Conservation (phyloP, 352 stramenopile genomes). For the Pythium plurisporium region DNA sequence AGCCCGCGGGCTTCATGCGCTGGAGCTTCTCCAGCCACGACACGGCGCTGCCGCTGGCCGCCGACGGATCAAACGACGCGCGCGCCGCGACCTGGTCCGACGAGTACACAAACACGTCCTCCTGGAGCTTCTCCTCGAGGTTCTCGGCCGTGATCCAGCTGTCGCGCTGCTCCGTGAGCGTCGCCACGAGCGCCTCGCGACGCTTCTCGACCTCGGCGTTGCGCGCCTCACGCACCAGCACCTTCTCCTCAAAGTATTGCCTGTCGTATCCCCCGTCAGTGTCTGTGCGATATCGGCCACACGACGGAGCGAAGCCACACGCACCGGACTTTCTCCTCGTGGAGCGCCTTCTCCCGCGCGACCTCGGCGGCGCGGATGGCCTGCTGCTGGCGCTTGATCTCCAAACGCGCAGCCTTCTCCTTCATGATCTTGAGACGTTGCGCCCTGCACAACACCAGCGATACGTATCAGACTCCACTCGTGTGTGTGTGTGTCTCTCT, state of each 20-base stretch:
- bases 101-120: conserved; percentile 85
- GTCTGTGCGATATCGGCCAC: too few species aligned
- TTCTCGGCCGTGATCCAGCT: conserved; percentile 75
- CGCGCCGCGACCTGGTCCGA: conserved; percentile 62
- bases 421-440: conserved; percentile 84
- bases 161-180: conserved; percentile 53
- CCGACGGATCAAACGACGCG: conserved; percentile 64
- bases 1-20: conserved; percentile 75
- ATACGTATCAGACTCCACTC: too few species aligned
- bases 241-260: conserved; percentile 78
- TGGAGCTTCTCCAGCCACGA: conserved; percentile 87
- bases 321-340: conserved; percentile 73
- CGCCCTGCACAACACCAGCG: conserved; percentile 27
- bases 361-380: conserved; percentile 78
- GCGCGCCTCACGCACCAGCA: conserved; percentile 58
- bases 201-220: conserved; percentile 58
- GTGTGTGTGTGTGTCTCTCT: too few species aligned
- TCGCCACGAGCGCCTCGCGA: conserved; percentile 59
- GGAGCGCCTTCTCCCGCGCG: conserved; percentile 66
- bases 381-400: conserved; percentile 86
- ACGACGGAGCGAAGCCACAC: conserved; percentile 8
- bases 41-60: conserved; percentile 59
- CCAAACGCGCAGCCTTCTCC: conserved; percentile 80
- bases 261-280: conserved; percentile 19
- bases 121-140: conserved; percentile 72